Base-by-base conservation (phyloP, 2,329 filamentous ascomycete species). In the Diaporthe destruens region DNA sequence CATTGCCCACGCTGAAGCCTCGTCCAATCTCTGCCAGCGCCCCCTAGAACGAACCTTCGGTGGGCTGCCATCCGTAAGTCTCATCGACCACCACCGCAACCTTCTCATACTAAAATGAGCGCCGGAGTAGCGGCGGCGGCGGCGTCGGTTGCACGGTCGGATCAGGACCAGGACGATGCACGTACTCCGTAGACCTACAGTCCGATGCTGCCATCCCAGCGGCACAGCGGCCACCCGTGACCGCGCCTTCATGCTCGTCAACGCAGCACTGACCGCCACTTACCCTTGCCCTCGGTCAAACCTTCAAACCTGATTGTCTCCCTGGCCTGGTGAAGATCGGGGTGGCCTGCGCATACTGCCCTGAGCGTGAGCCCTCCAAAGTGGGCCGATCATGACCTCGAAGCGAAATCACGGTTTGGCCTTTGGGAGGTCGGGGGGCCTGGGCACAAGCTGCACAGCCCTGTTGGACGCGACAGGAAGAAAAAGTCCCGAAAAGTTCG, bases 181-280 rank as follows among this genome's bases (percentile, higher is more conserved):
- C 29, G 29, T 29, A 5, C 29, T 2, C 29, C n/a, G n/a, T n/a
- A n/a, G n/a, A n/a, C n/a, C n/a, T n/a, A 29, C 18, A 20, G 51
- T 23, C 25, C 44, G 14, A 53, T 51, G n/a, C 44, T 53, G 44
- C 29, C 39, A 20, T 49, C 42, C 42, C 23, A 44, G 29, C 42
- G 54, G 18, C 29, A 55, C 39, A 29, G 42, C 67, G 54, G 32
- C 12, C 36, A 54, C 66, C 67, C 67, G 67, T 69, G 67, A 69
- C 67, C 67, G 47, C 55, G n/a, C 32, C 67, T 12, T 53, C 54
- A 69, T 69, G 67, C 67, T 69, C 44, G 67, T 69, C 67, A 59
- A 49, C 67, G 56, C 14, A 59, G 67, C 67, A 56, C 67, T 69
- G 67, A 69, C 67, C 67, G 54, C 67, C 54, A 59, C 56, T 69